Base-by-base conservation (phyloP, 164 flowering plant species). In the Annona cherimola region DNA sequence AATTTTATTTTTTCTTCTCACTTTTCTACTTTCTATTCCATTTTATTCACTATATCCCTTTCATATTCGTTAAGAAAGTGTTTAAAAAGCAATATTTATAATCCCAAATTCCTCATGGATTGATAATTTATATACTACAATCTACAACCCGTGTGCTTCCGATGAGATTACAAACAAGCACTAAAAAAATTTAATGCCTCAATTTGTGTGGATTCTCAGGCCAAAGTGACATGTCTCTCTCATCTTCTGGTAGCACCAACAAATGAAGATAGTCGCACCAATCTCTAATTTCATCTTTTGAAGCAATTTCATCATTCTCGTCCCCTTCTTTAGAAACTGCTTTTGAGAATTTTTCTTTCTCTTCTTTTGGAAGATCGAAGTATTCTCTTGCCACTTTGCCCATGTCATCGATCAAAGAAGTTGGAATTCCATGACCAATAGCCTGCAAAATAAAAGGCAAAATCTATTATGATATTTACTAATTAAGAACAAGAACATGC, bases 301-400 rank as follows among this genome's bases (percentile, higher is more conserved):
- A 60, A 55, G 45, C 67, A 71, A 43, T 60, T 16, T 45, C 50
- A 66, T 18, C 19, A 61, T 6, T 18, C 26, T 43, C 74, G 54
- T 20, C 41, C 42, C 66, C 71, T 39, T 76, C 67, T 12, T 16
- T 18, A 6, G 59, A 70, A 35, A 20, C n/a, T 39, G 70, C 70
- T 69, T 59, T 45, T 9, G 82, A 69, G 66, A 61, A 82, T 69
- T 78, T 86, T 35, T 64, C 68, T 77, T 79, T 86, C 79, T 79
- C 84, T 69, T 66, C 60, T 44, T 50, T 43, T 19, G 71, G 76
- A 70, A 79, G 71, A 12, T 74, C 75, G 61, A 84, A 84, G 73
- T 81, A 84, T 2, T 74, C 76, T 63, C 76, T 82, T 0, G 69
- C 19, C 35, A 73, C 63, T 26, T 65, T 69, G 2, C 74, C 71